phyloP scores from a whole-genome alignment of 768 basidiomycete genomes.

The Hericium erinaceus region DNA sequence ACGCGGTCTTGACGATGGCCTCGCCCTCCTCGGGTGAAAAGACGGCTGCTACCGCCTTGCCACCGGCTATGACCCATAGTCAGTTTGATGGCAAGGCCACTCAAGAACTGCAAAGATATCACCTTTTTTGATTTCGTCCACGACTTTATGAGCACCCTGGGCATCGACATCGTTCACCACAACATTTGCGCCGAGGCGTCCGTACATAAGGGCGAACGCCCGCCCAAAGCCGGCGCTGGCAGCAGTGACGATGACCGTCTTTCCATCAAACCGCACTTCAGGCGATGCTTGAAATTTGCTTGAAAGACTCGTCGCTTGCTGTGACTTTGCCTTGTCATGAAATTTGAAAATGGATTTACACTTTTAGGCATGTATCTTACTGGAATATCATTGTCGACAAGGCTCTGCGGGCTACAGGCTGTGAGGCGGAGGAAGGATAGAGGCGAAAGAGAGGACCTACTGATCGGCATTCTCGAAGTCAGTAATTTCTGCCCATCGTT shows the following conservation, averaged over 20 bases:
- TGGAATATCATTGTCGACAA: slow-evolving; percentile 53
- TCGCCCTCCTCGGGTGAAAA: slow-evolving; percentile 92
- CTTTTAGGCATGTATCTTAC: background rate
- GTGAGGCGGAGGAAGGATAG: background rate
- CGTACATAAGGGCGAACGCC: slow-evolving; percentile 87
- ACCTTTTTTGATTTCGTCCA: slow-evolving; percentile 81
- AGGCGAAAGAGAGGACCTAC: slow-evolving; percentile 32
- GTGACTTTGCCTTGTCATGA: slow-evolving; percentile 51
- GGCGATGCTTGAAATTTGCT: slow-evolving; percentile 62
- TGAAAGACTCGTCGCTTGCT: slow-evolving; percentile 51
- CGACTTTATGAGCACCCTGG: slow-evolving; percentile 75
- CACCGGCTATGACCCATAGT: slow-evolving; percentile 50
- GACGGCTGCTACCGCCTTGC: slow-evolving; percentile 75
- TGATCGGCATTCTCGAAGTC: slow-evolving; percentile 68
- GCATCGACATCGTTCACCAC: slow-evolving; percentile 92
- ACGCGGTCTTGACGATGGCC: slow-evolving; percentile 73
- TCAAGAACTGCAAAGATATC: background rate
- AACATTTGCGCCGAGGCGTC: slow-evolving; percentile 88
- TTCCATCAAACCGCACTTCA: slow-evolving; percentile 72
- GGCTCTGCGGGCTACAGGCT: slow-evolving; percentile 46
- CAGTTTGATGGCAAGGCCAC: background rate
- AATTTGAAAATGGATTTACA: too few species aligned
- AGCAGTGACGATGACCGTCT: slow-evolving; percentile 92
- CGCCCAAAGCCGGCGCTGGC: slow-evolving; percentile 93
- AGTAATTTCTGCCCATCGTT: slow-evolving; percentile 71